Base-by-base conservation (phyloP, 495 filamentous ascomycete species). In the Apiosordaria backusii region DNA sequence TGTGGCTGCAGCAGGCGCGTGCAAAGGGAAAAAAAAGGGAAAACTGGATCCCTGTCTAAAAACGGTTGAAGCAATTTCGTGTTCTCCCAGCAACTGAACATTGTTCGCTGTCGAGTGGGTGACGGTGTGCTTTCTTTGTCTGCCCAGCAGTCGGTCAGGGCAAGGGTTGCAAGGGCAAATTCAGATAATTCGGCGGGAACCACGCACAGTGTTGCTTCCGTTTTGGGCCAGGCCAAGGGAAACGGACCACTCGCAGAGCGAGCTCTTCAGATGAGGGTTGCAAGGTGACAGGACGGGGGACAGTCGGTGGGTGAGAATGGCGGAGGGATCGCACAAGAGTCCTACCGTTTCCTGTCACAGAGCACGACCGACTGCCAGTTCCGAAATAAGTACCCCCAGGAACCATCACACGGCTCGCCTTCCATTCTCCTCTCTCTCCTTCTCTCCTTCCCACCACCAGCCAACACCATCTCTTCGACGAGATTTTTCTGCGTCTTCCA, bases 21-120 rank as follows among this genome's bases (percentile, higher is more conserved):
- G 70, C 55, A 68, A 53, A 59, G 50, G 52, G 65, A 50, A 65
- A 70, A 65, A 69, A 53, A 59, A 57, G 52, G 65, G 55, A 65
- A 70, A 65, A 66, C 67, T 57, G 61, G 64, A 74, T 74, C 74
- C 72, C 68, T 76, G 70, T 71, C 68, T 66, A 64, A 54, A 73
- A 74, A 76, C 74, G 74, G 72, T 68, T 72, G 70, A 69, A 72
- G 72, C 71, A 76, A 74, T 76, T 72, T 76, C 70, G 70, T 71
- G 67, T 71, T 66, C 70, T 69, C 67, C 65, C 62, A 68, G 74
- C 74, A 71, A 70, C 71, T 71, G 63, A 53, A 65, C 59, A 64
- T 71, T 63, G 67, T 60, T 65, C 65, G 52, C 21, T 64, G 50
- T 40, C 23, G 40, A 22, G 26, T 40, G 50, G 61, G 50, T 63